Evolutionary conservation across 768 basidiomycete genomes (phyloP).

Genomic region (Lactarius akahatsu): DNA sequence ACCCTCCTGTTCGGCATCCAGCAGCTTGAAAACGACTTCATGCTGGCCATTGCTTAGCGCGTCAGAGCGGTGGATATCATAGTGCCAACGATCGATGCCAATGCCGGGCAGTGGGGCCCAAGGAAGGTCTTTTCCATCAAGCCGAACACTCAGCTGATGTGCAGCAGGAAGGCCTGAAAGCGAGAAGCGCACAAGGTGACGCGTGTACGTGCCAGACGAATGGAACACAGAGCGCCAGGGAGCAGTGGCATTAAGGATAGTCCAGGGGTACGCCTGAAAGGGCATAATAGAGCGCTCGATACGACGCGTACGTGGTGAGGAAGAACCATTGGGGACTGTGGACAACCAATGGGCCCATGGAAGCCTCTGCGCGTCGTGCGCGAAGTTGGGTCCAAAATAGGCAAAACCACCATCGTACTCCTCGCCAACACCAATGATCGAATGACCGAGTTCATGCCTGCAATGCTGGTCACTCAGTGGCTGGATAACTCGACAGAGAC

Average conservation of each 20-base stretch:
- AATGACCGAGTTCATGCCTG: constrained; percentile 75
- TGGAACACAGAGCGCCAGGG: constrained; percentile 61
- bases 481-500: background rate
- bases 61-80: constrained; percentile 51
- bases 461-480: too few species aligned
- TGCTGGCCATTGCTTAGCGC: constrained; percentile 53
- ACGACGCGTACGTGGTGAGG: constrained; percentile 33
- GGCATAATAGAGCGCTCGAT: constrained; percentile 74
- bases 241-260: constrained; percentile 56
- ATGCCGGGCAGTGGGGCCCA: constrained; percentile 60
- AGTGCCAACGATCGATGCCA: constrained; percentile 74
- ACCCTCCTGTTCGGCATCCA: constrained; percentile 46
- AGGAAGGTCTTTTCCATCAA: constrained; percentile 59
- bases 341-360: constrained; percentile 78
- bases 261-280: constrained; percentile 75
- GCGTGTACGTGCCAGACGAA: constrained; percentile 62
- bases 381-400: constrained; percentile 71
- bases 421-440: constrained; percentile 75
- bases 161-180: constrained; percentile 63
- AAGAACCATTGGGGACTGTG: constrained; percentile 12
- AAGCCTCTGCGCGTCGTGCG: constrained; percentile 44
- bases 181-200: constrained; percentile 67
- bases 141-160: constrained; percentile 52
- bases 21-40: constrained; percentile 55
- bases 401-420: constrained; percentile 79